phyloP scores from a whole-genome alignment of 331 rosid species.

The Cydonia oblonga region DNA sequence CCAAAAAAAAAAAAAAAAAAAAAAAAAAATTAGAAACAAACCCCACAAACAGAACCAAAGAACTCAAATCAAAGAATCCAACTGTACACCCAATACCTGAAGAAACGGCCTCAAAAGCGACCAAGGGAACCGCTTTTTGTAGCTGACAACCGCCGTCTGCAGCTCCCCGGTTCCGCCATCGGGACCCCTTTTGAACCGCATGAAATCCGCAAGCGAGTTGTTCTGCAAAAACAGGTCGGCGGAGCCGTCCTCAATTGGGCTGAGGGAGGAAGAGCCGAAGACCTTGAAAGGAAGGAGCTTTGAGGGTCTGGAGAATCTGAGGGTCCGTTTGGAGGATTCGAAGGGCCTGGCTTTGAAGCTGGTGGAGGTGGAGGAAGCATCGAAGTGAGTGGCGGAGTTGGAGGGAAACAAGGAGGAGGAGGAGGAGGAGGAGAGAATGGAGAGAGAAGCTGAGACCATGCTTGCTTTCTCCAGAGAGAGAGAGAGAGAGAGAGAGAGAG shows the following conservation, averaged over 20 bases:
- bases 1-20: too few species aligned
- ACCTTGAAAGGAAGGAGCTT: conserved; percentile 14
- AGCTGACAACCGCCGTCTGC: conserved; percentile 84
- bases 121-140: conserved; percentile 81
- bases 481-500: neutral
- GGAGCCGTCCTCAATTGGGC: conserved; percentile 44
- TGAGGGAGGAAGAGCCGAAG: conserved; percentile 9
- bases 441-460: conserved; percentile 41
- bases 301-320: conserved; percentile 19
- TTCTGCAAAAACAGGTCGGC: conserved; percentile 44
- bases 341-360: conserved; percentile 21
- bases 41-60: neutral
- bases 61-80: neutral
- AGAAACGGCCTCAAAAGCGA: conserved; percentile 61
- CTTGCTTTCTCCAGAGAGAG: neutral
- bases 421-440: conserved; percentile 43
- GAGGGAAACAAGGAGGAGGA: conserved; percentile 36
- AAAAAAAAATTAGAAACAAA: neutral
- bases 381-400: conserved; percentile 21
- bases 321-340: conserved; percentile 17
- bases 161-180: conserved; percentile 49
- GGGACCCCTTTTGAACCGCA: conserved; percentile 57
- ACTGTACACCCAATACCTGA: conserved; percentile 30
- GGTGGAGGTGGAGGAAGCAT: conserved; percentile 32
- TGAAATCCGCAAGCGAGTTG: conserved; percentile 77